phyloP scores from a whole-genome alignment of 1,139 yeast species.

The Kazachstania sp. region DNA sequence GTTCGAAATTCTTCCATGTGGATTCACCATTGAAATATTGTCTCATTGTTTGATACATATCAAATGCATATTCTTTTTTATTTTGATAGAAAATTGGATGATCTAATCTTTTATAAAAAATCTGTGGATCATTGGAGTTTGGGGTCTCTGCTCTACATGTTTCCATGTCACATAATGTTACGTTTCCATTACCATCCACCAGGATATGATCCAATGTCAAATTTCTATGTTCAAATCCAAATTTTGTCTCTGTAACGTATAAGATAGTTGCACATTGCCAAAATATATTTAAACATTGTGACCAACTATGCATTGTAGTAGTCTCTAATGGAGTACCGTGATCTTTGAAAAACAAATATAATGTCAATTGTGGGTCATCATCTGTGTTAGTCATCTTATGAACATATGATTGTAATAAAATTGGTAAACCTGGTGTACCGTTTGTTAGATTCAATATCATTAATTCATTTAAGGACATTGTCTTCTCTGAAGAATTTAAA shows the following conservation, averaged over 20 bases:
- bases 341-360: conserved; percentile 25
- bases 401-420: conserved; percentile 20
- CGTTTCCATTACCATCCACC: conserved; percentile 31
- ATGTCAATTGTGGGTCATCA: conserved; percentile 5
- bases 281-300: conserved; percentile 44
- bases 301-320: conserved; percentile 38
- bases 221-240: conserved; percentile 60
- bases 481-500: conserved; percentile 16
- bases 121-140: conserved; percentile 14
- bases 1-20: conserved; percentile 33
- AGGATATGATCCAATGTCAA: conserved; percentile 56
- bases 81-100: conserved; percentile 47
- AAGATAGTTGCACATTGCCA: conserved; percentile 44
- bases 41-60: conserved; percentile 44
- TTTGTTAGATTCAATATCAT: conserved; percentile 17
- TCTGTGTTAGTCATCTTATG: conserved; percentile 8
- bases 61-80: conserved; percentile 45
- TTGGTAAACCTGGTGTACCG: conserved; percentile 27
- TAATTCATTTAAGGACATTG: conserved; percentile 25
- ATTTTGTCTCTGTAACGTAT: conserved; percentile 41
- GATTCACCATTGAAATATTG: conserved; percentile 12
- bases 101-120: conserved; percentile 35
- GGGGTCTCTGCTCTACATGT: conserved; percentile 40
- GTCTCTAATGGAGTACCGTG: conserved; percentile 24
- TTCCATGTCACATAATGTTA: conserved; percentile 50